Conservation (phyloP, 164 flowering plant genomes). For the Piper betle region DNA sequence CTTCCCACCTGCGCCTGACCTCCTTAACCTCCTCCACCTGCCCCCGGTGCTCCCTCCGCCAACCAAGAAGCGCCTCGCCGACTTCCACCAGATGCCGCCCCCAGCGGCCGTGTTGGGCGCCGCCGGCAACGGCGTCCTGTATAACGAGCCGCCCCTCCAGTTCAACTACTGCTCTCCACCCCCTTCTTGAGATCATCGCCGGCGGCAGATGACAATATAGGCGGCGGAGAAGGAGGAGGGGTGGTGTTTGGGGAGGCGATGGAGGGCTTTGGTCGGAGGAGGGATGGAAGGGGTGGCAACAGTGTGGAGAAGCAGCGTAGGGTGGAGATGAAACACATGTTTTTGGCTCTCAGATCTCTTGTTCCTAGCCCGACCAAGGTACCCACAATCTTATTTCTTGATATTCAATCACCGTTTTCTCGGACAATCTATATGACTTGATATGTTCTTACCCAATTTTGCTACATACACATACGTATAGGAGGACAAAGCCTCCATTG, state of each 20-base stretch:
- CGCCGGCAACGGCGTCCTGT: constrained; percentile 14
- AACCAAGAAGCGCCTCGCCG: constrained; percentile 20
- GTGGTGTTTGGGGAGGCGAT: too few relatives aligned
- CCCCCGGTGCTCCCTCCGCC: constrained; percentile 30
- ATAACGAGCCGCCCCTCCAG: constrained; percentile 55
- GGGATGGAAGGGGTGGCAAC: constrained; percentile 36
- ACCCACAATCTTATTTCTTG: neutral
- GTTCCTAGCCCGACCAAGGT: constrained; percentile 88
- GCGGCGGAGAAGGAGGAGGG: too few relatives aligned
- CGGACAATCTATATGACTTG: too few relatives aligned
- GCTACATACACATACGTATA: too few relatives aligned
- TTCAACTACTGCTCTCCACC: constrained; percentile 69
- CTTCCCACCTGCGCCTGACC: constrained; percentile 32
- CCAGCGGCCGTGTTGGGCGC: constrained; percentile 25
- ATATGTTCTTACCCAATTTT: too few relatives aligned
- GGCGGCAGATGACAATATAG: constrained; percentile 40
- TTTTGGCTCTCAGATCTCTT: constrained; percentile 32
- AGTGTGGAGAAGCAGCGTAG: constrained; percentile 76
- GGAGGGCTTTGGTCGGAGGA: too few relatives aligned
- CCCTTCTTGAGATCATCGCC: constrained; percentile 52
- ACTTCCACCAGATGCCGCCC: constrained; percentile 7
- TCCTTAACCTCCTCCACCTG: constrained; percentile 42
- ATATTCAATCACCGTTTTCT: too few relatives aligned
- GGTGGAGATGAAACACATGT: constrained; percentile 51
- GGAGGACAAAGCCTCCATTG: constrained; percentile 81